phyloP scores from a whole-genome alignment of 768 basidiomycete species.

The Porpolomopsis calyptriformis region DNA sequence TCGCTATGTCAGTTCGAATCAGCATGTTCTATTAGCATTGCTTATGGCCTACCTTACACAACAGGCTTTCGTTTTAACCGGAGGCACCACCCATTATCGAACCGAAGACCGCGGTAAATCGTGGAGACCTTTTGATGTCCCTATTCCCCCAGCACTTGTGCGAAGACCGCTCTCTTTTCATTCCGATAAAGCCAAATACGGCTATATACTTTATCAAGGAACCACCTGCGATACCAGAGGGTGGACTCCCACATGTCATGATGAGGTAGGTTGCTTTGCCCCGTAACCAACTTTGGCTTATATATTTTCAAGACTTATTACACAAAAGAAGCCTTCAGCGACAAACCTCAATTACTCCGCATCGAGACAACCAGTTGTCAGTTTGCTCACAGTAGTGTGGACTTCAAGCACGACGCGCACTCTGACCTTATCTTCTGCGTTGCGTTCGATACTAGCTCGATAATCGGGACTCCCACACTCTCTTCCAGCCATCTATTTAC shows the following conservation, averaged over 20 bases:
- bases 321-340: constrained; percentile 74
- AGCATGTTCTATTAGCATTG: neutral
- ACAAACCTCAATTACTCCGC: constrained; percentile 48
- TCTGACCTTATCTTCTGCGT: constrained; percentile 80
- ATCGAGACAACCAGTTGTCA: constrained; percentile 67
- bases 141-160: constrained; percentile 46
- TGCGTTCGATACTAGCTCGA: constrained; percentile 58
- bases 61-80: constrained; percentile 82
- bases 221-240: constrained; percentile 45
- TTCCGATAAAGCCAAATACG: constrained; percentile 58
- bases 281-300: constrained; percentile 5
- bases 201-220: constrained; percentile 73
- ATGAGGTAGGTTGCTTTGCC: constrained; percentile 43
- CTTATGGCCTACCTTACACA: too few species aligned
- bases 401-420: constrained; percentile 72
- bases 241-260: constrained; percentile 53
- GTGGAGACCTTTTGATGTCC: constrained; percentile 75
- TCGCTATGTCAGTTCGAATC: constrained; percentile 49
- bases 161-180: constrained; percentile 77
- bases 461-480: constrained; percentile 38
- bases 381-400: constrained; percentile 79
- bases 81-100: constrained; percentile 68
- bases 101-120: constrained; percentile 81
- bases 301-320: constrained; percentile 60
- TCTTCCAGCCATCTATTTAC: constrained; percentile 68